These are phyloP conservation scores for Stachybotrys chartarum DNA, from an alignment of 2,329 filamentous ascomycete species.

Conservation along the genomic window DNA sequence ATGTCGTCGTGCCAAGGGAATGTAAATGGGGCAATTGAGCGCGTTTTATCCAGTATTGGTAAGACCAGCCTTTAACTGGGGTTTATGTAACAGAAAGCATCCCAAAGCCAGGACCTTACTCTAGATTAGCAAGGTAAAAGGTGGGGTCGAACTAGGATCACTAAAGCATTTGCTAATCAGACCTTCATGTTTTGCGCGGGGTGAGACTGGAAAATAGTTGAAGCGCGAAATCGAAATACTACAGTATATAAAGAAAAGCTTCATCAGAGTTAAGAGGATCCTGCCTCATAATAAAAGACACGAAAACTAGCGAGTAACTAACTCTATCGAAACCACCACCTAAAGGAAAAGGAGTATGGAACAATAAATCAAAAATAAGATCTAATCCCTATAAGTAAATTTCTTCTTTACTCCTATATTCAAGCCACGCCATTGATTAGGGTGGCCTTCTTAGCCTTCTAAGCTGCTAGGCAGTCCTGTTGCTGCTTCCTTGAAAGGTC, in stretches of 20 bases:
- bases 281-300: no score
- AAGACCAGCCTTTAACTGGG: background rate
- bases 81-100: background rate
- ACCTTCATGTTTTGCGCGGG: no score
- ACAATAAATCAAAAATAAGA: background rate
- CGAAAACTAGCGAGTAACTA: background rate
- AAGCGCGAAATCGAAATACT: background rate
- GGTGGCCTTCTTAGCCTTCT: background rate
- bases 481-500: background rate
- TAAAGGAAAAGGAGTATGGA: background rate
- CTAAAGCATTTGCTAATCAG: background rate
- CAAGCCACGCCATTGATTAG: background rate
- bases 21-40: background rate
- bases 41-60: background rate
- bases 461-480: background rate
- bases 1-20: background rate
- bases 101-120: background rate
- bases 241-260: background rate
- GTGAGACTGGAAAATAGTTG: background rate
- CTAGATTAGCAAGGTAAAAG: background rate
- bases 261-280: no score
- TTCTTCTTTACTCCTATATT: background rate
- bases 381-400: background rate
- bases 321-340: background rate
- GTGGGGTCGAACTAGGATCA: background rate